A percentile compares a stretch with the other conserved stretches of the same genome.
Conservation (phyloP, 164 flowering plant genomes). For the Amborella trichopoda region DNA sequence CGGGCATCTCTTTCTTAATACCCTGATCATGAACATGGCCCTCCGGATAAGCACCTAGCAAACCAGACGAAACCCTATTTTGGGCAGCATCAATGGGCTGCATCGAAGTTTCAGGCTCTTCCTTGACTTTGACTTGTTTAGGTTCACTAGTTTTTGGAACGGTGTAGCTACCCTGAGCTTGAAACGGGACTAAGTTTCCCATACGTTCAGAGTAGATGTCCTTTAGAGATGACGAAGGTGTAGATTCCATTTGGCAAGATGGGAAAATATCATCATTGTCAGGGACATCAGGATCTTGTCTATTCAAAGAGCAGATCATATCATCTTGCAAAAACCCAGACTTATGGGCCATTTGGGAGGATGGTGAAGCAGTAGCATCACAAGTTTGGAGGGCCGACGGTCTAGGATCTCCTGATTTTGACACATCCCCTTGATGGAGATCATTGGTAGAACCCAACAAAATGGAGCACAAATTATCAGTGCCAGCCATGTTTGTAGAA, state of each 20-base stretch:
- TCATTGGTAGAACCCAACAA: constrained; percentile 40
- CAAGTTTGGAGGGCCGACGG: constrained; percentile 13
- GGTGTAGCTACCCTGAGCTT: constrained; percentile 13
- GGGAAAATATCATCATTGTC: constrained; percentile 50
- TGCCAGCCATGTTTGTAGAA: constrained; percentile 28
- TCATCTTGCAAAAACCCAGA: constrained; percentile 24
- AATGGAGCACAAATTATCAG: constrained; percentile 42
- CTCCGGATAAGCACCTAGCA: too few relatives aligned
- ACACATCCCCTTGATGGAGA: constrained; percentile 17
- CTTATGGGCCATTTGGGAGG: too few relatives aligned
- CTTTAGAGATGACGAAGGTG: constrained; percentile 10
- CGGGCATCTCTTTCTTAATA: constrained; percentile 19
- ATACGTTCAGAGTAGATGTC: constrained; percentile 11
- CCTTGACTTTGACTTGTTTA: constrained; percentile 10
- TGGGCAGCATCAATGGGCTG: constrained; percentile 13
- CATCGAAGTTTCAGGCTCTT: constrained; percentile 15
- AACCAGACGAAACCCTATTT: too few relatives aligned
- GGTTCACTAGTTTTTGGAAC: constrained; percentile 16
- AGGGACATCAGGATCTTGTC: constrained; percentile 71
- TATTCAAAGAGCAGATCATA: constrained; percentile 44
- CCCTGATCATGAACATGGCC: constrained; percentile 11
- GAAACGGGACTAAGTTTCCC: constrained; percentile 10
- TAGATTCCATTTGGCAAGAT: constrained; percentile 8
- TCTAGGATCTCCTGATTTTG: constrained; percentile 12
- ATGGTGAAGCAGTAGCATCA: too few relatives aligned